These are phyloP conservation scores for Quaeritorhiza haematococci DNA, from an alignment of 371 early-diverging fungal species.

Conservation along the genomic window DNA sequence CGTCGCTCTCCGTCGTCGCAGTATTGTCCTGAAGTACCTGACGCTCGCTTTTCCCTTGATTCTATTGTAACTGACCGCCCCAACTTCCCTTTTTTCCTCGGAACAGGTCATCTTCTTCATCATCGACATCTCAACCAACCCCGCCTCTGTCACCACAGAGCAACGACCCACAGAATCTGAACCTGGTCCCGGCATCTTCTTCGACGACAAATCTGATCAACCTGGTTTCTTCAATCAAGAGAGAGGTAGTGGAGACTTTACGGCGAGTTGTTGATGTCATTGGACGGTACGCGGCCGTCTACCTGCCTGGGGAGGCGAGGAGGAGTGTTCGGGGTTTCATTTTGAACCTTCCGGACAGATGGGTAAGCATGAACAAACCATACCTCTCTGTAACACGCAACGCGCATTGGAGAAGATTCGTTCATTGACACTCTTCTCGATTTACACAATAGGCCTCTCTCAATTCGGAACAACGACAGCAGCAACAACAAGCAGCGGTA, in stretches of 20 bases:
- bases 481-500: slow-evolving; percentile 22
- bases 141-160: slow-evolving; percentile 17
- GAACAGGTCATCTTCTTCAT: background rate
- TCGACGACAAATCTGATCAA: slow-evolving; percentile 23
- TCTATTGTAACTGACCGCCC: background rate
- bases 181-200: no score
- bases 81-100: no score
- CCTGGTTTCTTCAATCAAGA: slow-evolving; percentile 56
- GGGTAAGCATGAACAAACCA: no score
- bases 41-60: background rate
- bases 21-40: background rate
- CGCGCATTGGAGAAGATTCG: no score
- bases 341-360: slow-evolving; percentile 76
- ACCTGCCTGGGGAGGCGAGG: slow-evolving; percentile 81
- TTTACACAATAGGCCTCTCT: no score
- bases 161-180: no score
- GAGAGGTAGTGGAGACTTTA: slow-evolving; percentile 81
- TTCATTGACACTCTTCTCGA: no score
- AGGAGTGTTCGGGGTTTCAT: slow-evolving; percentile 80
- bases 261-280: slow-evolving; percentile 84
- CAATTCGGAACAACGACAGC: slow-evolving; percentile 26
- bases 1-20: background rate
- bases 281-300: slow-evolving; percentile 78
- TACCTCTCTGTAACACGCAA: no score
- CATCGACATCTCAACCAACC: slow-evolving; percentile 6